Base-by-base conservation (phyloP, 345 rosid species). In the Anacardium occidentale region DNA sequence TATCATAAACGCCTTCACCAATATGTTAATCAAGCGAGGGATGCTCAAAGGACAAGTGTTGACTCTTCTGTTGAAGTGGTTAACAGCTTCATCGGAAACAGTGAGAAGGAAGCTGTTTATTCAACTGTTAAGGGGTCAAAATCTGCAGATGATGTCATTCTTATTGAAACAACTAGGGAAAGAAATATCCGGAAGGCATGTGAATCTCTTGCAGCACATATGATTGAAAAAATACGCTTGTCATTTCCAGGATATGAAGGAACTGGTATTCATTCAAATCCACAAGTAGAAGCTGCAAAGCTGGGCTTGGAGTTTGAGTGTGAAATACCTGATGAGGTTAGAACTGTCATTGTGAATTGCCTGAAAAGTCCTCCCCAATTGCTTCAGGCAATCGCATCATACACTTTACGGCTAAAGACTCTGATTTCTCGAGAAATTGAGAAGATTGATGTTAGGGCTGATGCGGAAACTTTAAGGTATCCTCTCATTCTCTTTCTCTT, bases 201-300 rank as follows among this genome's bases (percentile, higher is more conserved):
- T 70, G 99, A 94, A 75, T 82, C 82, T 72, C 94, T 92, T 80
- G 92, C 97, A 26, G 83, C 79, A 17, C 74, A 82, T 77, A 85
- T 90, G 87, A 74, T 88, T 25, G 92, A 92, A 66, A 90, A 79
- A 72, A 85, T 94, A 70, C 85, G 85, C 60, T 72, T 59, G 75
- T 85, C 92, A 29, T 94, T 94, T 75, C 98, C 98, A 66, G 97
- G 98, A 54, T 92, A 88, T 57, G 99, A 94, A 84, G 99, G 99
- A 75, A 77, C 70, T 76, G 97, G 98, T 71, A 85, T 94, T 72
- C 96, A 86, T 84, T 82, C 71, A 59, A 83, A 79, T 81, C 90
- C 96, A 74, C 97, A 92, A 70, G 40, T 80, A 57, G 98, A 92
- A 81, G 87, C 88, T 62, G 79, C 88, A 52, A 91, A 89, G 81